These are phyloP conservation scores for Zanthoxylum bungeanum DNA, from an alignment of 345 rosid species.

Conservation along the genomic window DNA sequence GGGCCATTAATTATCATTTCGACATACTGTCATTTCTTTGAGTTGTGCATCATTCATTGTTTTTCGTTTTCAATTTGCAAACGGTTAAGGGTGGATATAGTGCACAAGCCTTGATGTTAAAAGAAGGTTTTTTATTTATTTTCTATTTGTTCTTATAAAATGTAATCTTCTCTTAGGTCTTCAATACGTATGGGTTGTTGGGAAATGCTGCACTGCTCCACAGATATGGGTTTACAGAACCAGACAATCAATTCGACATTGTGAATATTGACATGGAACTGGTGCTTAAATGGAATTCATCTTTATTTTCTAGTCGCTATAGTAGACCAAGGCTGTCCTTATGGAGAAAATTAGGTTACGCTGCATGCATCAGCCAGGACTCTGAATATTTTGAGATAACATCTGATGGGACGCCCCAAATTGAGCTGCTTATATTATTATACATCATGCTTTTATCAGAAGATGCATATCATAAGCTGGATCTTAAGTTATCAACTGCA, in stretches of 20 bases:
- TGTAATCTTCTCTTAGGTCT: conserved; percentile 40
- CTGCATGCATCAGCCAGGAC: conserved; percentile 59
- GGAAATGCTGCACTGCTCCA: conserved; percentile 95
- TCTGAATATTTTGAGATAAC: conserved; percentile 83
- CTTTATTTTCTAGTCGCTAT: conserved; percentile 55
- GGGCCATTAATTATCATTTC: neutral
- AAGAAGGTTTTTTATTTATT: neutral
- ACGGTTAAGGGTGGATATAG: neutral
- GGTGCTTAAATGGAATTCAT: conserved; percentile 63
- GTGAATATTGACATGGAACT: conserved; percentile 84
- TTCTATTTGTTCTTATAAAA: neutral
- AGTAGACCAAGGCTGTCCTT: conserved; percentile 62
- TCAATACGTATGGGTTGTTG: conserved; percentile 71
- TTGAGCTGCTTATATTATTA: conserved; percentile 59
- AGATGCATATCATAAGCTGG: conserved; percentile 41
- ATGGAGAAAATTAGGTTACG: conserved; percentile 64
- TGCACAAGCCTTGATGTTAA: neutral
- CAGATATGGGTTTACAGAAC: conserved; percentile 90
- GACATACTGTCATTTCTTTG: neutral
- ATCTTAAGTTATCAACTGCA: conserved; percentile 40
- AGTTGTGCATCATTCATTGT: neutral
- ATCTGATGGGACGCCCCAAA: conserved; percentile 65
- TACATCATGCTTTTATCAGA: conserved; percentile 59
- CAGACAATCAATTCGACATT: conserved; percentile 61
- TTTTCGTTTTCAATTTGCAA: neutral